Conservation (phyloP, 2,329 filamentous ascomycete genomes). For the Alternaria viburni region DNA sequence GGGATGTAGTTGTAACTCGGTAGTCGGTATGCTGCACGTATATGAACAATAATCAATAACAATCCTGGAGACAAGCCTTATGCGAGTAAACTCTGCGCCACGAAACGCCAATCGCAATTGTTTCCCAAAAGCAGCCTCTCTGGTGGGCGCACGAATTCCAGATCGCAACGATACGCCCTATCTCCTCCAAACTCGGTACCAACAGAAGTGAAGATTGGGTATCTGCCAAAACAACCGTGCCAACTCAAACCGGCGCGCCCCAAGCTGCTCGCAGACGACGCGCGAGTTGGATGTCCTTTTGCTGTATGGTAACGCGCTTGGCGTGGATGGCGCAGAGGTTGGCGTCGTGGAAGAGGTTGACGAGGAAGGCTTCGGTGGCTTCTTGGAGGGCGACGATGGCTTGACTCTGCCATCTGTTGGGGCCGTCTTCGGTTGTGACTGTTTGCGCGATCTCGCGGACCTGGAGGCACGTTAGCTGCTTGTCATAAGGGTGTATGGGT, state of each 20-base stretch:
- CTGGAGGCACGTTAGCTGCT: conserved; percentile 67
- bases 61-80: not conserved
- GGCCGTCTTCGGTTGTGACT: conserved; percentile 74
- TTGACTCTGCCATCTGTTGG: conserved; percentile 81
- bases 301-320: conserved; percentile 98
- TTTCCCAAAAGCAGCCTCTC: not conserved
- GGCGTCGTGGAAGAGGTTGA: conserved; percentile 97
- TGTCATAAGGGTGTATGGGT: not conserved
- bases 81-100: not conserved
- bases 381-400: conserved; percentile 98
- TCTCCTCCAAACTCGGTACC: not conserved
- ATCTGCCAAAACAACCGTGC: conserved; percentile 5
- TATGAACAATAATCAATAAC: not conserved
- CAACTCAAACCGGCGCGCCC: conserved; percentile 46
- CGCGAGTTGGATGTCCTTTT: conserved; percentile 96
- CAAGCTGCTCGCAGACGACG: conserved; percentile 85
- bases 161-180: not conserved
- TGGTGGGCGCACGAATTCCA: not conserved
- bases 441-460: conserved; percentile 70
- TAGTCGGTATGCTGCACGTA: not conserved
- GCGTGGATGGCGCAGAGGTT: conserved; percentile 99
- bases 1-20: not conserved
- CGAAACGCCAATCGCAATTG: conserved; percentile 8
- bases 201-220: conserved; percentile 13
- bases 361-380: conserved; percentile 97